Evolutionary conservation across 352 stramenopile species (phyloP).

Genomic region (Phytopythium litorale): DNA sequence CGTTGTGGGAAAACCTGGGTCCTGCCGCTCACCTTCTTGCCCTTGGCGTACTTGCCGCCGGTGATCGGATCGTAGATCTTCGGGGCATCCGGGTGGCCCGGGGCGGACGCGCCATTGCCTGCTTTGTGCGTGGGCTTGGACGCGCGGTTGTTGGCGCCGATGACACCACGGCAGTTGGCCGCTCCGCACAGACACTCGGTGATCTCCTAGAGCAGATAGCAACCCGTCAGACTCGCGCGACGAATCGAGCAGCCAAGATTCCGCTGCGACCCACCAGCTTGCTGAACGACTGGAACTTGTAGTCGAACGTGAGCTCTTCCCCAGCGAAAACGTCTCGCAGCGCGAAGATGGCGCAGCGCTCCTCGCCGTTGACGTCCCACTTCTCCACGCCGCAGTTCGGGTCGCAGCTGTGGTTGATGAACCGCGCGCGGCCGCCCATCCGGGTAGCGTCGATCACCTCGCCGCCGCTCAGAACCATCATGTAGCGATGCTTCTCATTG

Average conservation of each 20-base stretch:
- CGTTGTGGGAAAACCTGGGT: not conserved
- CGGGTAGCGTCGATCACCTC: constrained; percentile 89
- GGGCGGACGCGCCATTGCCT: constrained; percentile 2
- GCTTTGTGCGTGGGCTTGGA: constrained; percentile 19
- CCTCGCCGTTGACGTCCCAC: constrained; percentile 90
- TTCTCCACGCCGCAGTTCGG: constrained; percentile 94
- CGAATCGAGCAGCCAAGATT: not conserved
- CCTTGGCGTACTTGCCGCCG: constrained; percentile 28
- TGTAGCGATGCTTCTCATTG: constrained; percentile 81
- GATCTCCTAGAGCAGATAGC: constrained; percentile 42
- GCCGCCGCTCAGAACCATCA: constrained; percentile 80
- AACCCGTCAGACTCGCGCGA: not conserved
- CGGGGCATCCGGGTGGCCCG: constrained; percentile 4
- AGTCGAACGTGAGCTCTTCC: constrained; percentile 95
- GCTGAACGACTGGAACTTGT: constrained; percentile 88
- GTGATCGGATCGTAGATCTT: constrained; percentile 47
- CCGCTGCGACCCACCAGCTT: constrained; percentile 22
- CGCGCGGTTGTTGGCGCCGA: constrained; percentile 64
- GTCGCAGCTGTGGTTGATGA: constrained; percentile 96
- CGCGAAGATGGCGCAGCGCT: constrained; percentile 95
- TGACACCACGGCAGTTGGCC: constrained; percentile 62
- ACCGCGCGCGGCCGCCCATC: constrained; percentile 90
- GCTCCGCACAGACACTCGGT: constrained; percentile 64
- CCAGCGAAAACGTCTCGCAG: constrained; percentile 82
- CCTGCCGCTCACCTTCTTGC: constrained; percentile 29